Evolutionary conservation across 192 early-diverging fungal genomes (phyloP), one percentile per base, ranked within the genome.

Genomic region (Phycomyces nitens): DNA sequence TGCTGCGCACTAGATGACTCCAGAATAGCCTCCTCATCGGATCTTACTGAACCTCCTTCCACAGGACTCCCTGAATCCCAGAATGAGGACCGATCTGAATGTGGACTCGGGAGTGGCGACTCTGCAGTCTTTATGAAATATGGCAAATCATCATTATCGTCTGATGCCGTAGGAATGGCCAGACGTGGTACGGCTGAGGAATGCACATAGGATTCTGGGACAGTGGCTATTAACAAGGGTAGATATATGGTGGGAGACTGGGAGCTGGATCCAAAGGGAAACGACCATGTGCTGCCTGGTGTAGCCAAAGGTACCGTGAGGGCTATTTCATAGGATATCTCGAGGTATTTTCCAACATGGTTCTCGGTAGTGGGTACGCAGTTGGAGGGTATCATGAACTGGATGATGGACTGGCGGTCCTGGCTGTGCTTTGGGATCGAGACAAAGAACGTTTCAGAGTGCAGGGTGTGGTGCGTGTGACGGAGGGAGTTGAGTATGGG

Each of bases 361-460:
- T 55, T 50, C 7, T 41, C 39, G n/a, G 57, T 52, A 15, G 71
- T 29, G 18, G 71, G 71, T 6, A 62, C 27, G 22, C 61, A 59
- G 40, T 66, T 24, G 9, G 54, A 39, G 20, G 71, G 65, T 5
- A 73, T 60, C 12, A 18, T n/a, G 23, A 73, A 52, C 0, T 40
- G 60, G 12, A 73, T 29, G 1, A 68, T 68, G 10, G 51, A 38
- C 12, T 62, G 60, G 12, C 56, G 58, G 24, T 61, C 43, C 6
- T 34, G 58, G 0, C 60, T 49, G 18, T 67, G 47, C 15, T 60
- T 66, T 59, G 71, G 56, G 24, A 73, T 68, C 7, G 60, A 59
- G 15, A 64, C 56, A 50, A 50, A 64, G 12, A 63, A 47, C 2
- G 54, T 62, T 34, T 73, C 65, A 0, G 65, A 58, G 22, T 44